These are phyloP conservation scores for Suillus sp. DNA, from an alignment of 768 basidiomycete species.

Conservation along the genomic window DNA sequence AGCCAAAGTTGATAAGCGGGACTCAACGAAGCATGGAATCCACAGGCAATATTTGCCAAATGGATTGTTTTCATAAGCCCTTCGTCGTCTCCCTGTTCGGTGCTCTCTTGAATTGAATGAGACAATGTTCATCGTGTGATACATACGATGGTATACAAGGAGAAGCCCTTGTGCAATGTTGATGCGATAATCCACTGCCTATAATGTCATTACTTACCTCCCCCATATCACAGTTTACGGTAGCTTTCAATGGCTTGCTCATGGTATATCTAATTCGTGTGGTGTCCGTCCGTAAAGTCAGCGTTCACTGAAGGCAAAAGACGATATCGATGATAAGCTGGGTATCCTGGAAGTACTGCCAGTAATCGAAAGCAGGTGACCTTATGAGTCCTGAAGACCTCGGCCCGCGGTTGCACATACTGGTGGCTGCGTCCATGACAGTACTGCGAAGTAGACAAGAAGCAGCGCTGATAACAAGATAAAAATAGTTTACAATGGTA, in stretches of 20 bases:
- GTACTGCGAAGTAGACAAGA: not conserved
- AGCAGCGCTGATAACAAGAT: not conserved
- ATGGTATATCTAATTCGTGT: slow-evolving; percentile 14
- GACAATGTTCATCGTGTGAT: not conserved
- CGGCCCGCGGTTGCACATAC: slow-evolving; percentile 1
- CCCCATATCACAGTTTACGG: slow-evolving; percentile 59
- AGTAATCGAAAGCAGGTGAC: not conserved
- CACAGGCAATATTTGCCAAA: slow-evolving; percentile 66
- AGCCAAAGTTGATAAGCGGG: not conserved
- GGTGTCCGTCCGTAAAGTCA: not conserved
- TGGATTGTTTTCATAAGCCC: slow-evolving; percentile 57
- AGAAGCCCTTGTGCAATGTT: slow-evolving; percentile 44
- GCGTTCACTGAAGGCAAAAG: not conserved
- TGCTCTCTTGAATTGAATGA: not conserved
- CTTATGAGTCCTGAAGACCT: not conserved
- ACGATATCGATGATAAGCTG: not conserved
- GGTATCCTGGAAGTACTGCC: not conserved
- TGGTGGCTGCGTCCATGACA: not conserved
- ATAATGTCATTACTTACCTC: slow-evolving; percentile 39
- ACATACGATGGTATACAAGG: slow-evolving; percentile 48
- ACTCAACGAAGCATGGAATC: slow-evolving; percentile 63
- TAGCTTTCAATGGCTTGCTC: slow-evolving; percentile 36
- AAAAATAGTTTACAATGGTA: not conserved
- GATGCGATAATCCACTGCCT: slow-evolving; percentile 1
- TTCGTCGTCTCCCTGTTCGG: slow-evolving; percentile 50